Conservation (phyloP, 176 grass and related monocot genomes). For the Bolboschoenus planiculmis region DNA sequence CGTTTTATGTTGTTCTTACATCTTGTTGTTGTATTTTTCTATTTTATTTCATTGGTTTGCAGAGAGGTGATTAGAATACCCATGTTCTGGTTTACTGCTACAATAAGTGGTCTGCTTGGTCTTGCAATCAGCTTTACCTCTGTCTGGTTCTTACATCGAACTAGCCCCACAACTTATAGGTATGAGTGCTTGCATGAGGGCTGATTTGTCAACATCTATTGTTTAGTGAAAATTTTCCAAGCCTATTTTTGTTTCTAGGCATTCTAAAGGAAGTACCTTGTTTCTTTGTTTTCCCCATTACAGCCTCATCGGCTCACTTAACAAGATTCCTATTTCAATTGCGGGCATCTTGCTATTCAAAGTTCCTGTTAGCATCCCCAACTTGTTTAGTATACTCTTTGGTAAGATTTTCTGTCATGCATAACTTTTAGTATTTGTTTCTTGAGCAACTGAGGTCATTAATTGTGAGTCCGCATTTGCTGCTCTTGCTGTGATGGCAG, state of each 20-base stretch:
- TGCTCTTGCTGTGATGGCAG: background rate
- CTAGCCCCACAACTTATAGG: slow-evolving; percentile 88
- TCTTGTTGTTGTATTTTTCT: background rate
- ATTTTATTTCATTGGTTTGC: slow-evolving; percentile 22
- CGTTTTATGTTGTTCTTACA: background rate
- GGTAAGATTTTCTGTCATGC: slow-evolving; percentile 21
- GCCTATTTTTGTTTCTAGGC: background rate
- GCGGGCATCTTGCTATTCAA: slow-evolving; percentile 81
- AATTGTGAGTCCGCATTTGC: background rate
- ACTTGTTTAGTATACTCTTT: slow-evolving; percentile 80
- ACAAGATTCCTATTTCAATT: slow-evolving; percentile 92
- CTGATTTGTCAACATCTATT: background rate
- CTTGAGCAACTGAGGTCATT: background rate
- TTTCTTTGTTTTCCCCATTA: slow-evolving; percentile 8
- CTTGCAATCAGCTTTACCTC: slow-evolving; percentile 91
- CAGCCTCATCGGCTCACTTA: slow-evolving; percentile 72
- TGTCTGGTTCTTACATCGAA: slow-evolving; percentile 81
- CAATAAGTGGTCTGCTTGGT: slow-evolving; percentile 68
- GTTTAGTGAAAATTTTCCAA: background rate
- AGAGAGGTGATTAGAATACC: slow-evolving; percentile 62
- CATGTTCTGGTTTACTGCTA: slow-evolving; percentile 83
- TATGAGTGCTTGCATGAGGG: slow-evolving; percentile 8
- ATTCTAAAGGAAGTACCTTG: background rate
- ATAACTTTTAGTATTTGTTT: background rate
- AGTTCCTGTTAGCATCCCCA: slow-evolving; percentile 59